These are phyloP conservation scores for Elasticomyces elasticus DNA, from an alignment of 495 filamentous ascomycete species.

Conservation along the genomic window DNA sequence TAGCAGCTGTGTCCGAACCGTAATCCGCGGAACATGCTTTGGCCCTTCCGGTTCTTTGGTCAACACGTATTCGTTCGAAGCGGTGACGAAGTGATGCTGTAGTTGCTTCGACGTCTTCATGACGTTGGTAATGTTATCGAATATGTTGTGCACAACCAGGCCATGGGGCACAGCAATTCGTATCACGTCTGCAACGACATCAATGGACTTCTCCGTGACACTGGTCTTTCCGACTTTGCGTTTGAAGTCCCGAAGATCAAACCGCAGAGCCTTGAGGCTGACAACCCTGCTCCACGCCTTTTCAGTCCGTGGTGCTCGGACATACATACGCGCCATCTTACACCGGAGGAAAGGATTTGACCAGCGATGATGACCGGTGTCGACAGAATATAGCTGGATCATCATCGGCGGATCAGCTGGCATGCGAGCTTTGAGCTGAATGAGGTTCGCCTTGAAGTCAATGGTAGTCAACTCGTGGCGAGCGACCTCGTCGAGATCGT, in stretches of 20 bases:
- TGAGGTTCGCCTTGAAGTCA: conserved; percentile 65
- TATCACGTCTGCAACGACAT: conserved; percentile 76
- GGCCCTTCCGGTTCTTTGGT: conserved; percentile 73
- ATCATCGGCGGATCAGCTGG: conserved; percentile 81
- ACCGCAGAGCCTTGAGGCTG: conserved; percentile 66
- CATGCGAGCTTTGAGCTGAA: conserved; percentile 83
- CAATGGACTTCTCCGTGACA: conserved; percentile 70
- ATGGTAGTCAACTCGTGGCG: conserved; percentile 59
- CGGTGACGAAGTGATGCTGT: conserved; percentile 79
- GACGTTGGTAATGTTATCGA: conserved; percentile 84
- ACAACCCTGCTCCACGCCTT: conserved; percentile 75
- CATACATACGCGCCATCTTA: conserved; percentile 70
- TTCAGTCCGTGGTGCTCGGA: conserved; percentile 70
- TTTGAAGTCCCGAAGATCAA: conserved; percentile 68
- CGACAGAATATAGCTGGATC: conserved; percentile 72
- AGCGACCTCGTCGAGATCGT: conserved; percentile 21
- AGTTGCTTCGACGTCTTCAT: conserved; percentile 81
- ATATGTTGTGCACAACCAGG: conserved; percentile 77
- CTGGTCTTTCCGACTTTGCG: conserved; percentile 52
- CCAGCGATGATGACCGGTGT: conserved; percentile 78
- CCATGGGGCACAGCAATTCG: conserved; percentile 88
- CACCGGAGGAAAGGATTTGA: conserved; percentile 65
- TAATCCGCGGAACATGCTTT: conserved; percentile 74
- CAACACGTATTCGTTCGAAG: conserved; percentile 75
- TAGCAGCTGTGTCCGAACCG: conserved; percentile 66